These are phyloP conservation scores for Cladosporium colombiae DNA, from an alignment of 2,329 filamentous ascomycete genomes.

Conservation along the genomic window DNA sequence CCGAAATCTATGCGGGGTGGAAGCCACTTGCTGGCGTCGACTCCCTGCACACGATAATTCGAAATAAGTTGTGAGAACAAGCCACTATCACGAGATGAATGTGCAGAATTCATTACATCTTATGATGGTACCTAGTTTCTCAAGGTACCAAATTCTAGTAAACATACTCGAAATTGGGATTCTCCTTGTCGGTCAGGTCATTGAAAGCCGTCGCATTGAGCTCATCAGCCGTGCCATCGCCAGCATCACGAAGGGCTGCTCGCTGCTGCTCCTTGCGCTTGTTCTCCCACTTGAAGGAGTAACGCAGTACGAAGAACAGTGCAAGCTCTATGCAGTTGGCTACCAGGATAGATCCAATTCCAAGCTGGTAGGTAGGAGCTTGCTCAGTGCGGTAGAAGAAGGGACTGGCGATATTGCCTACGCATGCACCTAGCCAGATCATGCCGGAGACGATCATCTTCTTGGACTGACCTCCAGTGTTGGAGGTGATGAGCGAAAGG, in stretches of 20 bases:
- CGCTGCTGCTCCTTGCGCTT: constrained; percentile 8
- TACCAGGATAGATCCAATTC: constrained; percentile 4
- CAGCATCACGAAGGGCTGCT: background rate
- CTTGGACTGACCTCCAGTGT: constrained; percentile 43
- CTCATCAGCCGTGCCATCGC: constrained; percentile 3
- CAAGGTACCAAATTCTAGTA: background rate
- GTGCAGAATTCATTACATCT: background rate
- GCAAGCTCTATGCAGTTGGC: constrained; percentile 10
- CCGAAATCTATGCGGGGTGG: background rate
- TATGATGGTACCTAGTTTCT: background rate
- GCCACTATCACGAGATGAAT: background rate
- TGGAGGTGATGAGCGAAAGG: constrained; percentile 50
- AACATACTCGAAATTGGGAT: constrained; percentile 7
- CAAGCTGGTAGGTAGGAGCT: constrained; percentile 47
- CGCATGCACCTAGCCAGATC: constrained; percentile 25
- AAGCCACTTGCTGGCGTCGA: background rate
- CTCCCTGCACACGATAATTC: background rate
- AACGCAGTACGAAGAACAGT: constrained; percentile 3
- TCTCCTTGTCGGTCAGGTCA: constrained; percentile 11
- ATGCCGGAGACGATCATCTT: constrained; percentile 13
- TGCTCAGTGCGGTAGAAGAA: constrained; percentile 64
- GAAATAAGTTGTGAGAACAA: background rate
- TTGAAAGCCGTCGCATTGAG: constrained; percentile 11
- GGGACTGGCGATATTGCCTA: constrained; percentile 62
- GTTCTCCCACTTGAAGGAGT: constrained; percentile 13